Evolutionary conservation across 371 early-diverging fungal genomes (phyloP), one percentile per base, ranked within the genome.

Genomic region (Apophysomyces ossiformis): DNA sequence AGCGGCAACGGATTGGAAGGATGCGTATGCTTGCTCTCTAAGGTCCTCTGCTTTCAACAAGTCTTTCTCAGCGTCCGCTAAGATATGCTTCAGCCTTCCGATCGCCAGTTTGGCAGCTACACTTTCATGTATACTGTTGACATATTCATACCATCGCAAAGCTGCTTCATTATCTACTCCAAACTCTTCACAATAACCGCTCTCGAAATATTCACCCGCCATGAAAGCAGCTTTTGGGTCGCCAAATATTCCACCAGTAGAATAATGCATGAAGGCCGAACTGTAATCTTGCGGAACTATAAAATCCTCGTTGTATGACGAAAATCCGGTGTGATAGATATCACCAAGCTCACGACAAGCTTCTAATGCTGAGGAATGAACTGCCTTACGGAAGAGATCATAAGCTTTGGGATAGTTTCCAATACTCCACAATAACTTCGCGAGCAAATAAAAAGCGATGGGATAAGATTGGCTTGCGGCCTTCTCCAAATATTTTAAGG

Each of bases 31-130:
- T 43, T 65, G 57, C 13, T 61, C 37, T 12, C 59, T 66, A 12
- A 58, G 21, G 43, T 39, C 32, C 13, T 46, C n/a, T 26, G 12
- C 57, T 37, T 44, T 35, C 8, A 21, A 35, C 5, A 26, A 13
- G 38, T 47, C 32, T 0, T 38, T 32, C 7, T 9, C 11, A 2
- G 61, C 21, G 4, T 57, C 58, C 11, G 67, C 65, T 50, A 67
- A 38, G 7, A 35, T 59, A 18, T 73, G 70, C 6, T 61, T n/a
- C 4, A 74, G 68, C 16, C 64, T 60, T n/a, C 64, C 74, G 36
- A 70, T 64, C 7, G 68, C 70, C 12, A 46, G 5, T 43, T 44
- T 21, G 8, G 38, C 58, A 38, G n/a, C 1, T 11, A 68, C 11
- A 36, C 15, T 32, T 2, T 13, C 35, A 1, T 16, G 7, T 16